These are phyloP conservation scores for Penicillium sp. DNA, from an alignment of 2,329 filamentous ascomycete genomes.

Conservation along the genomic window DNA sequence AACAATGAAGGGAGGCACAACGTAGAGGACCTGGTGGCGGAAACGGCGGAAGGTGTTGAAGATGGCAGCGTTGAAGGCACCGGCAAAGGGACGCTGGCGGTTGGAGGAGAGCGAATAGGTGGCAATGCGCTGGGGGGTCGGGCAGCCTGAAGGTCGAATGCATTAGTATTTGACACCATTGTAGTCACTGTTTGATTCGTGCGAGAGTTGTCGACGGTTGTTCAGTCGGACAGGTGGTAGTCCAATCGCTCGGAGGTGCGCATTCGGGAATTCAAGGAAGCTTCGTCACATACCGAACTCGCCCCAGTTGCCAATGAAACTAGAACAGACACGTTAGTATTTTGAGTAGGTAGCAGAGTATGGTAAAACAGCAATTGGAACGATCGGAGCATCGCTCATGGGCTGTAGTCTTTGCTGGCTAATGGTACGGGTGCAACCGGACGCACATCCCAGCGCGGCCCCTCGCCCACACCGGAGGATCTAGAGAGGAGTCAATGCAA, in stretches of 20 bases:
- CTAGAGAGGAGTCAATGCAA: not conserved
- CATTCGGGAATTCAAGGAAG: constrained; percentile 19
- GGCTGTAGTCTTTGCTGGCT: constrained; percentile 1
- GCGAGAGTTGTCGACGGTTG: not conserved
- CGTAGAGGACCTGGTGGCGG: constrained; percentile 84
- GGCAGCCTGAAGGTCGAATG: constrained; percentile 29
- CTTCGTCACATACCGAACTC: constrained; percentile 65
- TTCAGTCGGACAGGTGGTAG: not conserved
- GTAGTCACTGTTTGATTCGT: not conserved
- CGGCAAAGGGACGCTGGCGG: constrained; percentile 84
- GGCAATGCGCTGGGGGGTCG: constrained; percentile 58
- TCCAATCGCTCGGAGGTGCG: constrained; percentile 7
- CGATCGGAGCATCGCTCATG: not conserved
- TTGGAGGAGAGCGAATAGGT: constrained; percentile 81
- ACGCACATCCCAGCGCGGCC: constrained; percentile 4
- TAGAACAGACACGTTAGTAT: constrained; percentile 37
- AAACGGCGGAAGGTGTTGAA: constrained; percentile 95
- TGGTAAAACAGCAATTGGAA: not conserved
- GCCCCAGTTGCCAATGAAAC: constrained; percentile 75
- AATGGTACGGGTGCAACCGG: constrained; percentile 25
- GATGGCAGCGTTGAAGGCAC: constrained; percentile 74
- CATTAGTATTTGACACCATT: not conserved
- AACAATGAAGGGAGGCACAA: constrained; percentile 73
- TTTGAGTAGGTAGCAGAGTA: not conserved
- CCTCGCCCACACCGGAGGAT: constrained; percentile 1